Evolutionary conservation across 2,329 filamentous ascomycete species (phyloP), one percentile per base, ranked within the genome.

Genomic region (Zasmidium citrigriseum): DNA sequence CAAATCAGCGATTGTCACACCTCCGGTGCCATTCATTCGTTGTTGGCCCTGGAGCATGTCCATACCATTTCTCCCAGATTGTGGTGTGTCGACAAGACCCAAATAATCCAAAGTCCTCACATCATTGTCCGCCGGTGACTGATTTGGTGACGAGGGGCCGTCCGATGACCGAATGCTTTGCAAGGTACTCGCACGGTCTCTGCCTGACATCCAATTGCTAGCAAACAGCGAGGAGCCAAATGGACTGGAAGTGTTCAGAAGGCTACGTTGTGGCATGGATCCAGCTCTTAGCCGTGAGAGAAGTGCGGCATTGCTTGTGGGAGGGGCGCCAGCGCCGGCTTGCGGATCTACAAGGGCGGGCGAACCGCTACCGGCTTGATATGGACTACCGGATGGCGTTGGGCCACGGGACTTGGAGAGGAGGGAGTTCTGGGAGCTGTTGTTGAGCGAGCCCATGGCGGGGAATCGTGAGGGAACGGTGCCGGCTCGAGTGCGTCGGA

Each of bases 401-500:
- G 89, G 89, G 60, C 93, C 87, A 27, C 90, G 90, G 4, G 91
- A 89, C 73, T 96, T 95, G 54, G 90, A 84, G 51, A 89, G 82
- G 44, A 85, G 78, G 1, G 82, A 78, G 52, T 81, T 76, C 68
- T 87, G 82, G 16, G 86, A 75, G 65, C 84, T 83, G 24, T 73
- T 87, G 23, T 55, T 53, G 14, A 59, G 57, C 85, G 80, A 4
- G 85, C 86, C 86, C 23, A 89, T 88, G 16, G 90, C 89, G 25
- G 93, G 92, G 73, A 99, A 96, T 63, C 93, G 86, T 47, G 95
- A 98, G 21, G 95, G 95, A n/a, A 99, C 87, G 2, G 95, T 99
- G 66, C 95, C 95, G 60, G 95, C 95, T 73, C 95, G 87, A 67
- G 91, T 89, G 72, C 95, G 87, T 64, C 95, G 86, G 49, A 63